Evolutionary conservation across 2,329 filamentous ascomycete genomes (phyloP).

Genomic region (Ophiocordyceps sinensis): DNA sequence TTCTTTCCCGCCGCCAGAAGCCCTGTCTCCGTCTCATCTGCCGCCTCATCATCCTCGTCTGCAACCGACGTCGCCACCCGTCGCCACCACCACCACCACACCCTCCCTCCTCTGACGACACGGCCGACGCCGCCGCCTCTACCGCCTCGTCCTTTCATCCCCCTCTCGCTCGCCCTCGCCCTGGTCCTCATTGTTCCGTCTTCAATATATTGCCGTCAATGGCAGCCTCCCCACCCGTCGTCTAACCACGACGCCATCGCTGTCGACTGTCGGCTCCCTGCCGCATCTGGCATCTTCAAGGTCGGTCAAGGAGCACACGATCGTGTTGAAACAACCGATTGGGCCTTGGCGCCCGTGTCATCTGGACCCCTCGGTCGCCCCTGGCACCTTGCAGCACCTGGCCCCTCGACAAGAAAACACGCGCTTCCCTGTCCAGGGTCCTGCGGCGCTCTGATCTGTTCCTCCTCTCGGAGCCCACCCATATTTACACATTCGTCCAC

Average conservation of each 20-base stretch:
- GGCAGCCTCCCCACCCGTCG: slow-evolving; percentile 33
- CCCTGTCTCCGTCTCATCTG: not conserved
- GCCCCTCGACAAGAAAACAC: too few relatives aligned
- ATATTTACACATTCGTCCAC: too few relatives aligned
- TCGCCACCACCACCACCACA: too few relatives aligned
- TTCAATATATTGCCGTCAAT: slow-evolving; percentile 13
- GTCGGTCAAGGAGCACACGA: slow-evolving; percentile 7
- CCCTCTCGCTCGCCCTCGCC: not conserved
- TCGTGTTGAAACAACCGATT: not conserved
- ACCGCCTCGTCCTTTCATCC: not conserved
- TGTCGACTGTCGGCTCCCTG: slow-evolving; percentile 8
- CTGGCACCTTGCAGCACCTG: too few relatives aligned
- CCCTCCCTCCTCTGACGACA: not conserved
- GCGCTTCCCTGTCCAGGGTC: too few relatives aligned
- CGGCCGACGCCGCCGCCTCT: not conserved
- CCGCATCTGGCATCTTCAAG: slow-evolving; percentile 10
- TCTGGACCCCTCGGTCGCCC: not conserved
- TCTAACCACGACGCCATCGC: slow-evolving; percentile 9
- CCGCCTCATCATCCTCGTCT: not conserved
- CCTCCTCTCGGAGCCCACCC: too few relatives aligned
- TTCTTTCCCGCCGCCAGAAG: too few relatives aligned
- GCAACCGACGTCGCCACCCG: not conserved
- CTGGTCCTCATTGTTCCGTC: slow-evolving; percentile 1
- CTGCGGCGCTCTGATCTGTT: too few relatives aligned
- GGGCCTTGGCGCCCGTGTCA: not conserved